Evolutionary conservation across 2,329 filamentous ascomycete species (phyloP).

Genomic region (Alternaria sp.): DNA sequence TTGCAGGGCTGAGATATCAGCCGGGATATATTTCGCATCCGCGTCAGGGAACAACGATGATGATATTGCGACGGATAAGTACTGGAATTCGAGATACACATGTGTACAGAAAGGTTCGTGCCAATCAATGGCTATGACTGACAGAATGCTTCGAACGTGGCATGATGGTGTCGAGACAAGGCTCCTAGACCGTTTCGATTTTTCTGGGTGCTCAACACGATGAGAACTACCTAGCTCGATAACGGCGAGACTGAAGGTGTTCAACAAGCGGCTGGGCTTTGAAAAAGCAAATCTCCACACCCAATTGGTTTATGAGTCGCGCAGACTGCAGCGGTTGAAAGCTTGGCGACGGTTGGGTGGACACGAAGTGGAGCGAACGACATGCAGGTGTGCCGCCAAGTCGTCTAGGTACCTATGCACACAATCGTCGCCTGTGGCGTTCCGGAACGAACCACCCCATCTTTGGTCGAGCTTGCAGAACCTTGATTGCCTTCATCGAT

Average conservation of each 20-base stretch:
- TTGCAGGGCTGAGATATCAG: slow-evolving; percentile 12
- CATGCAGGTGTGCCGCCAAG: slow-evolving; percentile 8
- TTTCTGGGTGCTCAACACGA: slow-evolving; percentile 4
- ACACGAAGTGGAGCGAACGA: slow-evolving; percentile 5
- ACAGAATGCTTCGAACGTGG: slow-evolving; percentile 14
- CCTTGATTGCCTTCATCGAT: neutral
- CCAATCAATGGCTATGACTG: neutral
- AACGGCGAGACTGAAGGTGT: neutral
- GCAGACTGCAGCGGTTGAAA: slow-evolving; percentile 1
- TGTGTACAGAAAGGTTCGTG: neutral
- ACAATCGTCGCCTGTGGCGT: slow-evolving; percentile 4
- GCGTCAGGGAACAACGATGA: slow-evolving; percentile 3
- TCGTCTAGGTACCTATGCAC: neutral
- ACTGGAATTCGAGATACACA: neutral
- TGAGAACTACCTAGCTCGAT: slow-evolving; percentile 1
- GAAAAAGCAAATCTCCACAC: slow-evolving; percentile 5
- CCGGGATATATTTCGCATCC: slow-evolving; percentile 1
- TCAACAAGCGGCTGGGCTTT: slow-evolving; percentile 2
- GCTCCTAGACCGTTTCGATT: slow-evolving; percentile 8
- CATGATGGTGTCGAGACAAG: slow-evolving; percentile 9
- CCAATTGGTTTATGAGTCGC: slow-evolving; percentile 5
- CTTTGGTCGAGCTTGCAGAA: slow-evolving; percentile 9
- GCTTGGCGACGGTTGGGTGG: slow-evolving; percentile 6
- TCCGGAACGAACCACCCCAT: slow-evolving; percentile 8
- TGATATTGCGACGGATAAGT: too few species aligned